Conservation (phyloP, 164 flowering plant species). For the Piper betle region DNA sequence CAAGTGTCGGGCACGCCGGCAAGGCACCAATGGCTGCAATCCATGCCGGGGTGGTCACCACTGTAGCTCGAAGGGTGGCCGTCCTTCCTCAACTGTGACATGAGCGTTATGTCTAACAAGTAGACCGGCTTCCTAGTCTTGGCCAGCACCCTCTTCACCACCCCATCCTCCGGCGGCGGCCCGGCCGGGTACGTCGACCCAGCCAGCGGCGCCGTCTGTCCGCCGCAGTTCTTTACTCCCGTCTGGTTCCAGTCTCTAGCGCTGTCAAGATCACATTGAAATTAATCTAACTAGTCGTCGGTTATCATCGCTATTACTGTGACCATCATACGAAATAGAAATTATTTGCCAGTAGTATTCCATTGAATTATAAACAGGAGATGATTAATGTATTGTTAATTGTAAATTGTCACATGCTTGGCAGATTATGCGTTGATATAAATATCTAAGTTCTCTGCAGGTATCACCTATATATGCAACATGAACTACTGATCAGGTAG, state of each 20-base stretch:
- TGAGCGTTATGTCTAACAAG: conserved; percentile 25
- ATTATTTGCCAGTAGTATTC: no score
- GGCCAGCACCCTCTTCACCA: conserved; percentile 21
- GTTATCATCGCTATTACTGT: not conserved
- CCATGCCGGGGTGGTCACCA: conserved; percentile 19
- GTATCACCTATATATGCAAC: no score
- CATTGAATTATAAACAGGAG: no score
- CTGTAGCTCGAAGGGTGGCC: conserved; percentile 29
- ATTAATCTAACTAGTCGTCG: no score
- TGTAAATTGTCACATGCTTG: no score
- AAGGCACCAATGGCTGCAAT: conserved; percentile 67
- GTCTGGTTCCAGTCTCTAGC: conserved; percentile 24
- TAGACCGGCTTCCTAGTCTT: conserved; percentile 18
- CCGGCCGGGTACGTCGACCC: conserved; percentile 24
- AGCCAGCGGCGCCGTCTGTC: conserved; percentile 17
- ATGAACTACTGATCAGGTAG: no score
- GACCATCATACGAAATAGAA: not conserved
- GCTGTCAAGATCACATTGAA: conserved; percentile 4
- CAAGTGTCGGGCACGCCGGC: conserved; percentile 50
- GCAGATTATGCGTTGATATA: no score
- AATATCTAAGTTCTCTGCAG: no score
- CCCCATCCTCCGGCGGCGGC: conserved; percentile 6
- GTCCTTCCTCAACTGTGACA: conserved; percentile 30
- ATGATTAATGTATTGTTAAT: no score
- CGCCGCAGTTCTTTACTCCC: conserved; percentile 13